Conservation (phyloP, 1,139 yeast genomes). For the Kodamaea anthophila region DNA sequence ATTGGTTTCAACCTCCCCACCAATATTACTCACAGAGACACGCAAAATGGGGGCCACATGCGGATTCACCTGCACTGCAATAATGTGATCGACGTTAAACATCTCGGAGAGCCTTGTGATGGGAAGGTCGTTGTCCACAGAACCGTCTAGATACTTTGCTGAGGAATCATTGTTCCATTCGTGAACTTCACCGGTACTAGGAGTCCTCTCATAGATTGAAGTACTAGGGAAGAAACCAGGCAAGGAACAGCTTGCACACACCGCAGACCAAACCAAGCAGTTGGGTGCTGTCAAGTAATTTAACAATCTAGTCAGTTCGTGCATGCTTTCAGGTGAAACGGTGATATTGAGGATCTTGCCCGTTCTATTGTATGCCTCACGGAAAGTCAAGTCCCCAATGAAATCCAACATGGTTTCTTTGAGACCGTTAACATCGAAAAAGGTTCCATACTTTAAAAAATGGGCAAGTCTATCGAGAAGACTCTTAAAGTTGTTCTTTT, state of each 20-base stretch:
- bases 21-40: slow-evolving; percentile 59
- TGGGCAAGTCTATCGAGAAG: slow-evolving; percentile 37
- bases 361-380: slow-evolving; percentile 55
- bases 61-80: slow-evolving; percentile 95
- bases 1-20: slow-evolving; percentile 64
- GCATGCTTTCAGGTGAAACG: slow-evolving; percentile 53
- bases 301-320: slow-evolving; percentile 49
- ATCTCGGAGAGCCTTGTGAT: slow-evolving; percentile 84
- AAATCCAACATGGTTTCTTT: slow-evolving; percentile 68
- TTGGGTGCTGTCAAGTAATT: slow-evolving; percentile 46
- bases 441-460: slow-evolving; percentile 73
- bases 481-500: slow-evolving; percentile 39
- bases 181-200: slow-evolving; percentile 57
- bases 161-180: slow-evolving; percentile 82
- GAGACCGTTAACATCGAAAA: slow-evolving; percentile 75
- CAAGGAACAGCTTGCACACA: slow-evolving; percentile 91
- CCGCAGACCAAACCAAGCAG: slow-evolving; percentile 71
- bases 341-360: slow-evolving; percentile 54
- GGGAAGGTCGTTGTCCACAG: slow-evolving; percentile 92
- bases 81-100: slow-evolving; percentile 94
- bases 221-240: slow-evolving; percentile 90
- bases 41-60: slow-evolving; percentile 87
- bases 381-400: slow-evolving; percentile 80
- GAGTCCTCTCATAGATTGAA: slow-evolving; percentile 77
- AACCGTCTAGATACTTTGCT: slow-evolving; percentile 87